Percentiles rank a stretch among this genome's conserved stretches.
Conservation (phyloP, 257 asterid species). For the Rehmannia glutinosa region DNA sequence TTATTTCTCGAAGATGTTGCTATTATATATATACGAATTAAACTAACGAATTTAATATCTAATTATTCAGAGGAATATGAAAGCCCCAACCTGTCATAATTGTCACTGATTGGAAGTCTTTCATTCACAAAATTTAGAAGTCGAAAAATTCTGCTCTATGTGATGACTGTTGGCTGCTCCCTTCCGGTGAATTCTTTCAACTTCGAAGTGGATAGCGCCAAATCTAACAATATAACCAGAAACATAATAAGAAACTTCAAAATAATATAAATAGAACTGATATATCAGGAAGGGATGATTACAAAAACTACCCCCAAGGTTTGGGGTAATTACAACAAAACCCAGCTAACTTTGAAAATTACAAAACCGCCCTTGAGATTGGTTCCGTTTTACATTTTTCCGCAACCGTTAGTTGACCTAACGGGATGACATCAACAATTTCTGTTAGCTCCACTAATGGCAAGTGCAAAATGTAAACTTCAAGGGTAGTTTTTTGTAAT, state of each 20-base stretch:
- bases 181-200: constrained; percentile 89
- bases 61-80: neutral
- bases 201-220: constrained; percentile 76
- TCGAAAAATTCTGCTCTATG: constrained; percentile 37
- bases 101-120: neutral
- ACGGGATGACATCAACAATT: too few species aligned
- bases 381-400: too few species aligned
- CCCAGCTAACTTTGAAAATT: too few species aligned
- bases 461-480: too few species aligned
- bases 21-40: neutral
- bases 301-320: too few species aligned
- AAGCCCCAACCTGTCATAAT: constrained; percentile 23
- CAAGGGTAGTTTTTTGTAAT: too few species aligned
- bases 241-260: neutral
- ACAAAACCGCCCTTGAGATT: too few species aligned
- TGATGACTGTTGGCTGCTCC: constrained; percentile 93
- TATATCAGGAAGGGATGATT: too few species aligned
- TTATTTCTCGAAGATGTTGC: too few species aligned
- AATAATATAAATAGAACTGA: neutral
- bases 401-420: too few species aligned
- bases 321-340: too few species aligned
- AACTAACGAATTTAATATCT: neutral
- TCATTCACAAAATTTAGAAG: neutral
- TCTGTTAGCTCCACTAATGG: too few species aligned
- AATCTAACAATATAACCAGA: constrained; percentile 40